phyloP scores from a whole-genome alignment of 768 basidiomycete species.

The Macrolepiota fuliginosa region DNA sequence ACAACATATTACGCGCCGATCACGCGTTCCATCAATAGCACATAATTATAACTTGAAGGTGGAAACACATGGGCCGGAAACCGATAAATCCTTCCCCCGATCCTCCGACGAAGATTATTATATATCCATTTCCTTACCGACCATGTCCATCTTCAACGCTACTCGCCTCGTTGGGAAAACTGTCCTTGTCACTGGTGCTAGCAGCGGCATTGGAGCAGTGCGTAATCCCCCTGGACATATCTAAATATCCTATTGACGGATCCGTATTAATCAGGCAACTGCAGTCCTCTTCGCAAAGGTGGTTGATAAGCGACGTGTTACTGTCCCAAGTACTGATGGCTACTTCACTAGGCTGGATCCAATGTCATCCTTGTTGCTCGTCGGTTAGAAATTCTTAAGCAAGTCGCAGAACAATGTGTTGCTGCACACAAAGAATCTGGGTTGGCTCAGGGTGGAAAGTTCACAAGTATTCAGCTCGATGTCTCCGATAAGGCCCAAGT shows the following conservation, averaged over 20 bases:
- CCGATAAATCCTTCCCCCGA: slow-evolving; percentile 5
- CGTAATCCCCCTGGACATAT: slow-evolving; percentile 23
- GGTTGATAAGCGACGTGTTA: background rate
- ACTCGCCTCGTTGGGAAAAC: slow-evolving; percentile 81
- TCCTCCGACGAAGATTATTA: background rate
- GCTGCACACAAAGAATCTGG: slow-evolving; percentile 74
- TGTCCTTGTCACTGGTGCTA: slow-evolving; percentile 87
- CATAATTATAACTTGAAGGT: background rate
- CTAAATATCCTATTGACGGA: background rate
- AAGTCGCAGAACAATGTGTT: slow-evolving; percentile 65
- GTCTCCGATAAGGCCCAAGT: slow-evolving; percentile 76
- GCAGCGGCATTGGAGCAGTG: slow-evolving; percentile 87
- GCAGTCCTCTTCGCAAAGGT: slow-evolving; percentile 90
- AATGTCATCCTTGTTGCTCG: slow-evolving; percentile 87
- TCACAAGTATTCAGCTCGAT: slow-evolving; percentile 72
- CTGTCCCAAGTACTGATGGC: background rate
- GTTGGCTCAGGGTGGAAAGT: slow-evolving; percentile 72
- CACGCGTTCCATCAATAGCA: slow-evolving; percentile 18
- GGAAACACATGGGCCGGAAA: background rate
- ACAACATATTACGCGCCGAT: slow-evolving; percentile 19
- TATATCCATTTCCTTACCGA: background rate
- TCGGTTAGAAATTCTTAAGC: slow-evolving; percentile 66
- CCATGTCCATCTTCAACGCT: slow-evolving; percentile 81
- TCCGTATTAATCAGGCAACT: slow-evolving; percentile 54
- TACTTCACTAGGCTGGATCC: slow-evolving; percentile 64